phyloP scores from a whole-genome alignment of 768 basidiomycete species.

The Ramaria sp. region DNA sequence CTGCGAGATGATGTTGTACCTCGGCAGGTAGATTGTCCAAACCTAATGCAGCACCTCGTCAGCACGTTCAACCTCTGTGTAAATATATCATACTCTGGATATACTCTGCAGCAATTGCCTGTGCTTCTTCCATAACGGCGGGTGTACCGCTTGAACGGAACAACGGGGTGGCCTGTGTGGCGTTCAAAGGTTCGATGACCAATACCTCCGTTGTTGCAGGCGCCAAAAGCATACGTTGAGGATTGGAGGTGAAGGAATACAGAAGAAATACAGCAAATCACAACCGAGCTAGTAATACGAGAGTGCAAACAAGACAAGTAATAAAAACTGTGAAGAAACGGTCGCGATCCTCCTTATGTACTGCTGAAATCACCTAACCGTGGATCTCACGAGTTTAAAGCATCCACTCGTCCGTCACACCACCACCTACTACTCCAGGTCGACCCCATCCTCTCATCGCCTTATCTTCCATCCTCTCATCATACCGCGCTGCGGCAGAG shows the following conservation, averaged over 20 bases:
- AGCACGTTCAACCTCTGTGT: background rate
- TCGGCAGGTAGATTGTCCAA: conserved; percentile 42
- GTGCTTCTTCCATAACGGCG: conserved; percentile 36
- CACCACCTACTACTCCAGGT: conserved; percentile 27
- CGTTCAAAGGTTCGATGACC: background rate
- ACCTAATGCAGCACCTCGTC: conserved; percentile 19
- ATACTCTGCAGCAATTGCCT: conserved; percentile 37
- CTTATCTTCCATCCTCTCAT: conserved; percentile 44
- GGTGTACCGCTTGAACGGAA: background rate
- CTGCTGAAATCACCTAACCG: too few species aligned
- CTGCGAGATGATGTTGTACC: conserved; percentile 36
- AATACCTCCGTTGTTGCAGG: background rate
- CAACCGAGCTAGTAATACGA: background rate
- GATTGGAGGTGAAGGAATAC: too few species aligned
- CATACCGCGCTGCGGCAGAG: conserved; percentile 20
- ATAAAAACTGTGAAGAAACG: too few species aligned
- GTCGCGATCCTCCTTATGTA: too few species aligned
- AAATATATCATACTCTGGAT: conserved; percentile 29
- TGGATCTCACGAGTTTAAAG: conserved; percentile 19
- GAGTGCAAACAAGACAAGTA: background rate
- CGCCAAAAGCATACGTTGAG: background rate
- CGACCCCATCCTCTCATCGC: conserved; percentile 39
- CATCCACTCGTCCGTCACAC: conserved; percentile 43
- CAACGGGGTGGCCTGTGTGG: background rate
- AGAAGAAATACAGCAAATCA: background rate